A percentile compares a stretch with the other conserved stretches of the same genome.
Evolutionary conservation across 2,329 filamentous ascomycete genomes (phyloP).

Genomic region (Neofusicoccum sp.): DNA sequence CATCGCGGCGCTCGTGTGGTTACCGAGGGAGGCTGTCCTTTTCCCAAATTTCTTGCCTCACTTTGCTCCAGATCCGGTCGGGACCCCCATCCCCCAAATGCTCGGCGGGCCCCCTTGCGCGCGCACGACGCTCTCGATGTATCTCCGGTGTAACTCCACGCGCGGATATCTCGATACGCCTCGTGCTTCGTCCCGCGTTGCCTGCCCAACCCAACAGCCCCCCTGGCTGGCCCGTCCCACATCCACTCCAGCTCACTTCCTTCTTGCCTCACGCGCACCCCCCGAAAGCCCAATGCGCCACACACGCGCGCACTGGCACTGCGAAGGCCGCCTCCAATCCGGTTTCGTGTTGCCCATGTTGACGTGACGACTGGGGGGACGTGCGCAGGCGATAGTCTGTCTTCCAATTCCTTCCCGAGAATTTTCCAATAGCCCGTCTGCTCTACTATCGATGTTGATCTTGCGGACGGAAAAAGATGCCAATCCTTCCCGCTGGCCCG

Average conservation of each 20-base stretch:
- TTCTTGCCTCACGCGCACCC: neutral
- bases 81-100: too few species aligned
- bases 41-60: too few species aligned
- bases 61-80: too few species aligned
- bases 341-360: too few species aligned
- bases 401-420: neutral
- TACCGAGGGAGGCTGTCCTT: too few species aligned
- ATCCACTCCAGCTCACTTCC: neutral
- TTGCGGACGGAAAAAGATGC: neutral
- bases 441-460: neutral
- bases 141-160: slow-evolving; percentile 14
- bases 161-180: slow-evolving; percentile 10
- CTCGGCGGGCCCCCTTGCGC: neutral
- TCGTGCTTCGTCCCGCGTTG: slow-evolving; percentile 6
- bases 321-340: too few species aligned
- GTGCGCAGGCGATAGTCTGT: too few species aligned
- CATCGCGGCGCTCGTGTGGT: too few species aligned
- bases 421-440: too few species aligned
- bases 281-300: neutral
- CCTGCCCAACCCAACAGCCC: neutral
- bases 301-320: neutral
- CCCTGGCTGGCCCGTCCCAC: neutral
- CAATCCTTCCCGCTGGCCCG: neutral
- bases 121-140: neutral
- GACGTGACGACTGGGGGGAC: too few species aligned